Percentiles rank a stretch among this genome's conserved stretches.
These are phyloP conservation scores for Pichia cabralensis DNA, from an alignment of 805 yeast genomes.

Conservation along the genomic window DNA sequence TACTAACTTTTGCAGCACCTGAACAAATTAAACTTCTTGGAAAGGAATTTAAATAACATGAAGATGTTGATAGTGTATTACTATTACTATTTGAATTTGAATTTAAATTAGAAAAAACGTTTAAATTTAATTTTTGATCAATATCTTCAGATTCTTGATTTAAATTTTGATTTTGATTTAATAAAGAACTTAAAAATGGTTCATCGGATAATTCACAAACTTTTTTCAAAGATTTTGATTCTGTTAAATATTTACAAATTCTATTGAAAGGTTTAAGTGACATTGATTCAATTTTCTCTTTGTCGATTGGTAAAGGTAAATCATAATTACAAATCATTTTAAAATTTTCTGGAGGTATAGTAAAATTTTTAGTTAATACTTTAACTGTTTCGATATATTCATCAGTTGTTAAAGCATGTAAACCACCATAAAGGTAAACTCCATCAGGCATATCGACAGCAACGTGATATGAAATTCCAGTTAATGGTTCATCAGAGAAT, in stretches of 20 bases:
- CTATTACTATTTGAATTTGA: neutral
- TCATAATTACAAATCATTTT: slow-evolving; percentile 24
- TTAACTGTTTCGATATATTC: slow-evolving; percentile 19
- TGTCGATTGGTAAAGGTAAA: slow-evolving; percentile 37
- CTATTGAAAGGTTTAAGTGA: slow-evolving; percentile 29
- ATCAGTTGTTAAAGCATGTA: slow-evolving; percentile 14
- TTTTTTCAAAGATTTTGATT: slow-evolving; percentile 29
- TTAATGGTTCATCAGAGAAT: slow-evolving; percentile 31
- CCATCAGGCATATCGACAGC: slow-evolving; percentile 29
- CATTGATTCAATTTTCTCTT: slow-evolving; percentile 33
- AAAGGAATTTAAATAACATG: neutral
- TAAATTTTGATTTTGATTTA: too few relatives aligned
- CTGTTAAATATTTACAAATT: slow-evolving; percentile 29
- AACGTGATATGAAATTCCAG: slow-evolving; percentile 35
- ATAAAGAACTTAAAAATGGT: too few relatives aligned
- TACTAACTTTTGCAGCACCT: slow-evolving; percentile 39
- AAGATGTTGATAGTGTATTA: neutral
- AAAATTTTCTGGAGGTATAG: slow-evolving; percentile 25
- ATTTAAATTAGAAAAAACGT: neutral
- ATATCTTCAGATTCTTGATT: neutral
- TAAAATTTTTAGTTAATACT: slow-evolving; percentile 23
- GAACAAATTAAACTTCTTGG: slow-evolving; percentile 48
- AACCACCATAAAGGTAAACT: slow-evolving; percentile 39
- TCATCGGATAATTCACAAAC: slow-evolving; percentile 9
- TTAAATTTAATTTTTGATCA: too few relatives aligned